Percentiles rank a stretch among this genome's conserved stretches.
phyloP scores from a whole-genome alignment of 805 yeast genomes.

The Diddensiella caesifluorescens region DNA sequence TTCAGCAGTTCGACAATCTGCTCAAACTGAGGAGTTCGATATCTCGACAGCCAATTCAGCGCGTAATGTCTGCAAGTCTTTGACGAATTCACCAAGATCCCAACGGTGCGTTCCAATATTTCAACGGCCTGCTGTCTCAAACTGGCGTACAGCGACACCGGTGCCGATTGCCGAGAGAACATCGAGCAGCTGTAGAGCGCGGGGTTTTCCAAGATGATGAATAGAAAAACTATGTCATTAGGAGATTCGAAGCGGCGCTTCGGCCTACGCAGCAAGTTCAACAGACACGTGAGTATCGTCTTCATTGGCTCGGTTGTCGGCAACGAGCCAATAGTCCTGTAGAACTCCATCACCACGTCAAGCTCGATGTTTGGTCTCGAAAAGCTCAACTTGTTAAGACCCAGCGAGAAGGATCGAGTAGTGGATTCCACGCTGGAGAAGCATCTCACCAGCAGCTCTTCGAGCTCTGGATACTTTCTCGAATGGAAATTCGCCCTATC shows the following conservation, averaged over 20 bases:
- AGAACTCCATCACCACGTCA: conserved; percentile 43
- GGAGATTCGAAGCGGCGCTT: conserved; percentile 37
- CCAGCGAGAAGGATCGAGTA: no score
- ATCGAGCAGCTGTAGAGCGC: conserved; percentile 33
- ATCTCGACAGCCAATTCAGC: conserved; percentile 51
- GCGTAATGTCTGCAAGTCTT: conserved; percentile 39
- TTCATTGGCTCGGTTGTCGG: conserved; percentile 61
- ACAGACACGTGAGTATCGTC: conserved; percentile 47
- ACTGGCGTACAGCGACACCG: conserved; percentile 15
- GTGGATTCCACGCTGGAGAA: no score
- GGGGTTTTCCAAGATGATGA: conserved; percentile 68
- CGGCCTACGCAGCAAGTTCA: conserved; percentile 50
- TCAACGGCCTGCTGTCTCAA: conserved; percentile 52
- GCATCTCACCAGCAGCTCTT: no score
- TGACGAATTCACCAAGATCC: conserved; percentile 54
- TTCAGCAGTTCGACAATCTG: conserved; percentile 63
- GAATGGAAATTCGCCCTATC: no score
- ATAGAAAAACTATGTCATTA: conserved; percentile 48
- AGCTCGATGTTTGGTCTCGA: conserved; percentile 47
- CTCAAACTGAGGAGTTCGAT: conserved; percentile 40
- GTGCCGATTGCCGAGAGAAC: conserved; percentile 9
- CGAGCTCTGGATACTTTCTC: no score
- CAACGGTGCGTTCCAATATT: conserved; percentile 61
- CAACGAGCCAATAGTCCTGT: conserved; percentile 41
- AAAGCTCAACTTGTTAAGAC: conserved; percentile 39